phyloP scores from a whole-genome alignment of 169 alveolate species.

The Plasmodium inui region DNA sequence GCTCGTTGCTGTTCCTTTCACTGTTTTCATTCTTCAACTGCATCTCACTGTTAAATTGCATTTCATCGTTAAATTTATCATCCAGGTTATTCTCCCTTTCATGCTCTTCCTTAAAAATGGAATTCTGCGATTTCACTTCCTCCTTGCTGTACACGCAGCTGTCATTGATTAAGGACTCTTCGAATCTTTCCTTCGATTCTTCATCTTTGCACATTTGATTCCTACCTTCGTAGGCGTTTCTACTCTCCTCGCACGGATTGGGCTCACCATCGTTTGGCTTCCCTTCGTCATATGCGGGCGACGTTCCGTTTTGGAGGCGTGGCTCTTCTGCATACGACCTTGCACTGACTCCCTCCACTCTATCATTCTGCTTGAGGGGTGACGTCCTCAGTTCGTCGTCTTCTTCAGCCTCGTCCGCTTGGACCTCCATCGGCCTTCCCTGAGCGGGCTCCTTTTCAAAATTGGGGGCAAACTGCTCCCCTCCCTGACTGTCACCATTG shows the following conservation, averaged over 20 bases:
- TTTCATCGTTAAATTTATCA: neutral
- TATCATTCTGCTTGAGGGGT: neutral
- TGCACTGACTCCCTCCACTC: neutral
- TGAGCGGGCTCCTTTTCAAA: neutral
- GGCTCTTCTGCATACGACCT: neutral
- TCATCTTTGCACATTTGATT: constrained; percentile 5
- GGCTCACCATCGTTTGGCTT: neutral
- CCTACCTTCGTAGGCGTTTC: neutral
- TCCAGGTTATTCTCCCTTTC: constrained; percentile 14
- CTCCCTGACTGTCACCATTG: neutral
- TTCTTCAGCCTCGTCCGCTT: neutral
- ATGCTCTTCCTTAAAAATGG: constrained; percentile 1
- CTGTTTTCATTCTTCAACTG: neutral
- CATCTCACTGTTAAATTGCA: neutral
- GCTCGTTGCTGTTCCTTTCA: neutral
- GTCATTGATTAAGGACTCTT: neutral
- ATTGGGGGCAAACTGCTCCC: neutral
- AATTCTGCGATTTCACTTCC: constrained; percentile 6
- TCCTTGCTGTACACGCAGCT: constrained; percentile 4
- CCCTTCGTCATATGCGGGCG: neutral
- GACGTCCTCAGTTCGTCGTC: neutral
- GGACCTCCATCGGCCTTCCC: neutral
- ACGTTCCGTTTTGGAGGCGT: neutral
- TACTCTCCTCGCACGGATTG: neutral
- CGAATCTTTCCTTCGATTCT: constrained; percentile 20